Evolutionary conservation across 768 basidiomycete species (phyloP), one percentile per base, ranked within the genome.

Genomic region (Pilatotrama ljubarskyi): DNA sequence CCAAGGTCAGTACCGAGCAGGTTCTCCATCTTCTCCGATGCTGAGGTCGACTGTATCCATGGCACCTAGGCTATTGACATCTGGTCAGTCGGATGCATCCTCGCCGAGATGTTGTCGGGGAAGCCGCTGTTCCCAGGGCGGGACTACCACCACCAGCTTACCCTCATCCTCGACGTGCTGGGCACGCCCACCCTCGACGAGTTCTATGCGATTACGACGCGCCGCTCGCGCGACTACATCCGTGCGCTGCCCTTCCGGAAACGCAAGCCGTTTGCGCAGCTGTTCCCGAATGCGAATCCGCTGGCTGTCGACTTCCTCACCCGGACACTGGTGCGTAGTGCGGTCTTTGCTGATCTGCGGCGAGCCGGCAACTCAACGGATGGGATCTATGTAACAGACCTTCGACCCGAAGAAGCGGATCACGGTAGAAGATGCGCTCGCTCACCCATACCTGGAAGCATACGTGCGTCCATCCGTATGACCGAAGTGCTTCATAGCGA

Each of bases 341-440:
- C 15, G 4, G 5, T 36, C n/a, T 8, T 41, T 50, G 11, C 5
- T 5, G 8, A 17, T 29, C 20, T 20, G 8, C 9, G 6, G 2
- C 17, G 42, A 35, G 32, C 1, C 18, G 32, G n/a, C 4, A 6
- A 53, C 51, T 17, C 9, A 18, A 44, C 40, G 44, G 25, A 24
- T 22, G 51, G 26, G 26, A 58, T 51, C 26, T 54, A 26, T 1
- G 29, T 51, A 48, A 46, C 65, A 91, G 90, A 96, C 97, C 0
- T 99, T 98, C 75, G 95, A 97, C 75, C 96, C 97, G 22, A 95
- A 95, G 80, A 97, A 95, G 73, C 88, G 97, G 44, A 88, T 94
- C 72, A 93, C 93, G 0, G 93, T 95, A 41, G 95, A 98, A 70
- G 87, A 95, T 58, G 95, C 95, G 6, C 78, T 99, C 35, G 88